A percentile compares a stretch with the other conserved stretches of the same genome.
Evolutionary conservation across 768 basidiomycete genomes (phyloP).

Genomic region (Lyophyllum shimeji): DNA sequence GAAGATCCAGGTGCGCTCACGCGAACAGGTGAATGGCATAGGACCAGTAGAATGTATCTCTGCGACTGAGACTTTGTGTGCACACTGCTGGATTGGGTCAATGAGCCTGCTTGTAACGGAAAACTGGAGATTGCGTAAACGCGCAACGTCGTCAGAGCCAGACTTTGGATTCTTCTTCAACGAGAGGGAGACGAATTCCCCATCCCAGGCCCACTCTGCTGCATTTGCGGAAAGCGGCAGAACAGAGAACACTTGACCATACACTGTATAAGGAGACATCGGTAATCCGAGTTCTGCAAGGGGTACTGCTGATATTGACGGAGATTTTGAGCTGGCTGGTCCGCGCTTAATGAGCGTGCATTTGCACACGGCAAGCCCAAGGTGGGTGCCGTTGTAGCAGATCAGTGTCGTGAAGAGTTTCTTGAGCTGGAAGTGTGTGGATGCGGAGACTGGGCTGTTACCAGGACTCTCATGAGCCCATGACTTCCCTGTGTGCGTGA

Average conservation of each 20-base stretch:
- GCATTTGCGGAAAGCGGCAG: not conserved
- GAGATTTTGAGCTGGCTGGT: conserved; percentile 1
- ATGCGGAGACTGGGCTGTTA: too few relatives aligned
- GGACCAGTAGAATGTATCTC: not conserved
- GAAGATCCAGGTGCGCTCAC: not conserved
- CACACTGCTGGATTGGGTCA: not conserved
- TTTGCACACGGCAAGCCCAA: conserved; percentile 9
- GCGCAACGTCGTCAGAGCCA: not conserved
- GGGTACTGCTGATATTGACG: conserved; percentile 8
- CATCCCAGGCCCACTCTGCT: conserved; percentile 15
- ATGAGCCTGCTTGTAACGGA: not conserved
- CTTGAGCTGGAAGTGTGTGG: not conserved
- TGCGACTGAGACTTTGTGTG: too few relatives aligned
- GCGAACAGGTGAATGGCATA: not conserved
- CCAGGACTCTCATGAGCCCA: too few relatives aligned
- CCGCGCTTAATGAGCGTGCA: conserved; percentile 13
- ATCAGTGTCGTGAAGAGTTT: conserved; percentile 13
- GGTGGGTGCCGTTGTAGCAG: not conserved
- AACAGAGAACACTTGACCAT: conserved; percentile 20
- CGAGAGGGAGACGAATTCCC: conserved; percentile 13
- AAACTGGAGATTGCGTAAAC: not conserved
- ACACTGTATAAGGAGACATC: conserved; percentile 12
- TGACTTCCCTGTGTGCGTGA: conserved; percentile 16
- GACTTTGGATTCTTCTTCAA: not conserved
- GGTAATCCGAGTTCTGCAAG: conserved; percentile 12